Evolutionary conservation across 495 filamentous ascomycete species (phyloP), one percentile per base, ranked within the genome.

Genomic region (Glonium stellatum): DNA sequence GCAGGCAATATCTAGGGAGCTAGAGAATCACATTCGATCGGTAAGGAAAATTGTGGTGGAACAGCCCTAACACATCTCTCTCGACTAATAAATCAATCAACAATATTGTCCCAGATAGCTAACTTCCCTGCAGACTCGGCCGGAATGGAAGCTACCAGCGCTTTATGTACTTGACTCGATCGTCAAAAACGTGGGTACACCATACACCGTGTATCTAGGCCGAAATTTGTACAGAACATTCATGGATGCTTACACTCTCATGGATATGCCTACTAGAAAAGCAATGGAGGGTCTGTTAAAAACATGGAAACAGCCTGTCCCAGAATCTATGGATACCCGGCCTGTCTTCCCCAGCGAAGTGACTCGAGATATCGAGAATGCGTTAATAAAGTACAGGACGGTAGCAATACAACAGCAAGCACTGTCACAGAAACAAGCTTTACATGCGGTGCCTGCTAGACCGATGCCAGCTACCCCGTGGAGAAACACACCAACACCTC

Each of bases 121-220:
- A 47, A 65, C 66, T 59, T 70, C 59, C 73, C 63, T 78, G 21
- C 21, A 98, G 92, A 87, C 84, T 44, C 83, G 89, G 46, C 90
- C 93, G 21, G 77, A 79, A 37, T 87, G 87, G 70, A 98, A 97
- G 67, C 77, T 98, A 15, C 90, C 92, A 22, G 89, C 95, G 1
- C 80, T 98, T n/a, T 98, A 97, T 77, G 87, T 98, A 66, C 88
- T 97, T 70, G 93, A 98, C 76, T 97, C 92, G 9, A 88, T 98
- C 57, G 93, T 93, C 67, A 98, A 98, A 76, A 97, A 97, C 79
- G 91, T 97, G 58, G 95, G 95, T 25, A 96, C 91, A 0, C 95
- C 93, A 50, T 98, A 97, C 74, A 95, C 90, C 1, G 80, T 96
- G 6, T 97, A 93, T 71, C 85, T 98, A 61, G 89, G 93, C 39